Evolutionary conservation across 108 stramenopile species (phyloP).

Genomic region (Seminavis robusta): DNA sequence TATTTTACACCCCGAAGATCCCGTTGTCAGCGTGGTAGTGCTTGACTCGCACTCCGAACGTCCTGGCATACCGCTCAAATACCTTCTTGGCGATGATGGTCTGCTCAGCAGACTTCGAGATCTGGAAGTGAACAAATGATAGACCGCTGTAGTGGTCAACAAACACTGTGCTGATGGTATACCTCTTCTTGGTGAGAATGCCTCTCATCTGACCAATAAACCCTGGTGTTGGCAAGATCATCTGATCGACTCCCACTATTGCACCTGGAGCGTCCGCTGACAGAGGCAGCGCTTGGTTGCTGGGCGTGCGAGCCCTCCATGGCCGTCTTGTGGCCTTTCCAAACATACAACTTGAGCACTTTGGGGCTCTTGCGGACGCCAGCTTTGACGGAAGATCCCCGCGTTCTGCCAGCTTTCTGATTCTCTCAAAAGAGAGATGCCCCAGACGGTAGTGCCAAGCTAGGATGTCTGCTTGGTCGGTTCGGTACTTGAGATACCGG

Average conservation of each 20-base stretch:
- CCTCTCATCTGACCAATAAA: conserved; percentile 38
- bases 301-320: conserved; percentile 13
- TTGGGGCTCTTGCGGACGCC: conserved; percentile 7
- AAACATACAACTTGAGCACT: conserved; percentile 29
- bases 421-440: conserved; percentile 17
- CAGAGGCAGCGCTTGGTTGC: neutral
- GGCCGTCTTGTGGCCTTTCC: conserved; percentile 15
- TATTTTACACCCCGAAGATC: conserved; percentile 12
- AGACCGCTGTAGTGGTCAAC: conserved; percentile 28
- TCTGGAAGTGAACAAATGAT: conserved; percentile 19
- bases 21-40: conserved; percentile 31
- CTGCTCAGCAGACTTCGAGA: conserved; percentile 7
- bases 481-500: neutral
- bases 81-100: conserved; percentile 22
- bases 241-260: conserved; percentile 32
- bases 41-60: neutral
- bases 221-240: conserved; percentile 29
- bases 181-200: conserved; percentile 14
- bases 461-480: conserved; percentile 16
- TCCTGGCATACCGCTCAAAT: conserved; percentile 16
- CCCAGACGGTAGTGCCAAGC: conserved; percentile 26
- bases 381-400: conserved; percentile 22
- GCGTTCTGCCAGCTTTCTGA: conserved; percentile 11
- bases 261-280: conserved; percentile 19
- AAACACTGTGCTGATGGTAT: conserved; percentile 25